phyloP scores from a whole-genome alignment of 306 rosid genomes.

The Gastrolobium villosum region DNA sequence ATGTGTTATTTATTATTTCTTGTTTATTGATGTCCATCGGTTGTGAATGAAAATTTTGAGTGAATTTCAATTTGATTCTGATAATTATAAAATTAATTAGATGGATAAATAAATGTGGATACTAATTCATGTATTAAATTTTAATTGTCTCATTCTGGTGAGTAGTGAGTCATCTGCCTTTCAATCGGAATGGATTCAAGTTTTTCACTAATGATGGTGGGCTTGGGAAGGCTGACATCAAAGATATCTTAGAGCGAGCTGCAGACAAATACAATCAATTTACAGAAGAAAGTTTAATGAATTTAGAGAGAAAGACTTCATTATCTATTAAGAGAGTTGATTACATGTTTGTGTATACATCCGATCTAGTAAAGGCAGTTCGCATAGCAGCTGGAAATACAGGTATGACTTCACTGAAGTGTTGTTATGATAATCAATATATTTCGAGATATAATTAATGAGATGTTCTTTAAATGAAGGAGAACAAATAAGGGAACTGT shows the following conservation, averaged over 20 bases:
- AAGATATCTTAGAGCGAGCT: constrained; percentile 88
- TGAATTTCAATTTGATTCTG: constrained; percentile 16
- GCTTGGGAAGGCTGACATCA: constrained; percentile 93
- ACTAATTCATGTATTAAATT: constrained; percentile 33
- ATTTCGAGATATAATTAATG: constrained; percentile 36
- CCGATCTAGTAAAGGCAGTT: constrained; percentile 88
- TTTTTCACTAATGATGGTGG: constrained; percentile 94
- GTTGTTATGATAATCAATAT: constrained; percentile 41
- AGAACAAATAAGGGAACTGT: constrained; percentile 34
- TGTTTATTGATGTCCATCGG: too few species aligned
- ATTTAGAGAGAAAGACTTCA: constrained; percentile 65
- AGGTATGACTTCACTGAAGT: constrained; percentile 62
- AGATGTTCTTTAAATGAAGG: constrained; percentile 33
- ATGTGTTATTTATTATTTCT: constrained; percentile 16
- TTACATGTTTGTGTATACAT: constrained; percentile 85
- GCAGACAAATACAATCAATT: constrained; percentile 75
- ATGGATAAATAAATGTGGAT: constrained; percentile 25
- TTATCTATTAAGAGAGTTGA: constrained; percentile 68
- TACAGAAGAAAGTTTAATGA: constrained; percentile 60
- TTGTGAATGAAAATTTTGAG: constrained; percentile 26
- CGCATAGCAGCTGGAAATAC: constrained; percentile 88
- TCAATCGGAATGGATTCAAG: constrained; percentile 94
- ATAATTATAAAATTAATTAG: neutral
- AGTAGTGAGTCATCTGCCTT: constrained; percentile 98
- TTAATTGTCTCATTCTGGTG: constrained; percentile 44